Conservation (phyloP, 2,329 filamentous ascomycete genomes). For the Mycosphaerella sp. region DNA sequence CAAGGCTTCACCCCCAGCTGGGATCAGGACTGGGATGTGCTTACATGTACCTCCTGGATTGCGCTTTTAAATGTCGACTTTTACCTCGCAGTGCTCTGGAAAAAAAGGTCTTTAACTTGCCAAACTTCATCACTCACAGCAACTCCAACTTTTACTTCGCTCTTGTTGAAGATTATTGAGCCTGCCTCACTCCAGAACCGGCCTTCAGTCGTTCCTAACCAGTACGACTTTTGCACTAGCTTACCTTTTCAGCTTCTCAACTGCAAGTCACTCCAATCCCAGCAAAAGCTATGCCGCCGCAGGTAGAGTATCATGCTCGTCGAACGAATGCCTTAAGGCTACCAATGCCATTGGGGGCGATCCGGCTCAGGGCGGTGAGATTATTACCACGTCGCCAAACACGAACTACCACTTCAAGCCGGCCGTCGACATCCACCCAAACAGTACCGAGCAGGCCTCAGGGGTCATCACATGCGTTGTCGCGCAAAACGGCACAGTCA, state of each 20-base stretch:
- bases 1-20: neutral
- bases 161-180: neutral
- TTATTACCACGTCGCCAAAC: constrained; percentile 14
- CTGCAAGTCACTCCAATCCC: neutral
- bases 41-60: no score
- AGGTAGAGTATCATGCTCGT: neutral
- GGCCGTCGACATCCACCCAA: constrained; percentile 11
- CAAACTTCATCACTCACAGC: neutral
- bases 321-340: neutral
- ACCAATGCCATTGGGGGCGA: neutral
- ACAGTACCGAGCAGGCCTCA: constrained; percentile 10
- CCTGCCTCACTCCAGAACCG: neutral
- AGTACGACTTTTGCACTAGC: neutral
- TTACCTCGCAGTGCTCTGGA: no score
- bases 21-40: neutral
- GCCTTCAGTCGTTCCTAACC: neutral
- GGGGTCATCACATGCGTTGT: constrained; percentile 12
- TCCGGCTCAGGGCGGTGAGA: constrained; percentile 1
- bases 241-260: neutral
- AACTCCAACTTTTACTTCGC: neutral
- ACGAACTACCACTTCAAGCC: constrained; percentile 19
- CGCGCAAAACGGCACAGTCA: constrained; percentile 1
- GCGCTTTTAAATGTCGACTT: no score
- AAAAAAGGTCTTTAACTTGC: neutral
- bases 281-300: neutral